Evolutionary conservation across 495 filamentous ascomycete genomes (phyloP), one percentile per base, ranked within the genome.

Genomic region (Venustampulla echinocandica): DNA sequence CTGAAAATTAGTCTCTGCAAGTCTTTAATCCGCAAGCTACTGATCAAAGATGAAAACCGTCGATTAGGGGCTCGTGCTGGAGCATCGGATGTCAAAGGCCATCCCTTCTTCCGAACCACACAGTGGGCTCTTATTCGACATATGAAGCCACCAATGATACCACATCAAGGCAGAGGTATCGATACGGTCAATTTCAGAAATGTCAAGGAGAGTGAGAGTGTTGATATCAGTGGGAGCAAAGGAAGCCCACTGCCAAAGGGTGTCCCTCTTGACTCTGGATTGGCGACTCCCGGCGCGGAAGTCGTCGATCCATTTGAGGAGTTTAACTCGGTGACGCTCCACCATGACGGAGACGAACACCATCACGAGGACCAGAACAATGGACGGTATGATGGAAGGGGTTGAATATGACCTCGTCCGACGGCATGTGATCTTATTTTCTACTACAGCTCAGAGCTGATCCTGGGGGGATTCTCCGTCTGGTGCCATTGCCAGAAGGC

Each of bases 81-180:
- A 45, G 92, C 92, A 10, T 94, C 88, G 1, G 92, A 98, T 66
- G 92, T 98, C 58, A 98, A 98, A 66, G 79, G 76, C 9, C 92
- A 98, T 61, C 85, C 89, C 19, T 98, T 98, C 74, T 98, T 98
- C 77, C 79, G 87, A 27, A 80, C 80, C 27, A 97, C 90, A 21
- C 88, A 94, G 63, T 98, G 92, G 92, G 92, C 92, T 7, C 75
- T 98, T 13, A 85, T 98, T 46, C 85, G 92, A 40, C 93, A 98
- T 64, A 88, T 85, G 84, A 97, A 95, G 64, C 92, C 92, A n/a
- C 92, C 92, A 2, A 98, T 98, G 75, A 82, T 97, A 42, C 92
- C 92, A 2, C 81, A 90, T 63, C 87, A 92, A 64, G 90, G 89
- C 40, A 80, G 87, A 15, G 92, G 85, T 30, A 84, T 89, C 47